Base-by-base conservation (phyloP, 192 early-diverging fungal species). In the Thoreauomyces humboldtii region DNA sequence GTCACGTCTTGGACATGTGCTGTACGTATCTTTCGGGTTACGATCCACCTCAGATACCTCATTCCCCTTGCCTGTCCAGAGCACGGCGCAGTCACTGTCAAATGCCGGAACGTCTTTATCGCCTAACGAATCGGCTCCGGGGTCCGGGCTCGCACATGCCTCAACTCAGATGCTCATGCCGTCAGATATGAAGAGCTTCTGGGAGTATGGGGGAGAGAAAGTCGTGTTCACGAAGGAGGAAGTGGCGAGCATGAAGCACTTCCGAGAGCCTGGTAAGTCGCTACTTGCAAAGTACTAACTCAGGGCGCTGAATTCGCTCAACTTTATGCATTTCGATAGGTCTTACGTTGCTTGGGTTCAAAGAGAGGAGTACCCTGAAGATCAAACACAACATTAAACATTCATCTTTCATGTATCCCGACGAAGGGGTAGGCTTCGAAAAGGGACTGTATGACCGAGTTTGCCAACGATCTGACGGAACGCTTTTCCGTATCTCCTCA, bases 211-310 rank as follows among this genome's bases (percentile, higher is more conserved):
- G 29, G 89, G 84, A 2, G 65, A 74, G 48, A 86, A 83, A 57
- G 86, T 81, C 25, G 73, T 89, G 5, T 93, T 92, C 55, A 83
- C 88, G 0, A 88, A 85, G 50, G 85, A 88, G 1, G 91, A 93
- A 37, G 43, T 88, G 12, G 53, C 65, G 0, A 55, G 78, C 38
- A 80, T 92, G n/a, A 81, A 81, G 53, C 72, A 74, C 6, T 77
- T 89, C 61, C 81, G 83, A 4, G 81, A 86, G 15, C 87, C 82
- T 24, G 77, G 88, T 82, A 82, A 48, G 47, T 41, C 32, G 28
- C 37, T 1, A 17, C 31, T 59, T 35, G 29, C 36, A n/a, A n/a
- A n/a, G n/a, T n/a, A n/a, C n/a, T n/a, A n/a, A n/a, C n/a, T n/a
- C n/a, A n/a, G n/a, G n/a, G n/a, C n/a, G n/a, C n/a, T n/a, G n/a